A percentile compares a stretch with the other conserved stretches of the same genome.
These are phyloP conservation scores for Pseudocohnilembus persalinus DNA, from an alignment of 169 alveolate genomes.

Conservation along the genomic window DNA sequence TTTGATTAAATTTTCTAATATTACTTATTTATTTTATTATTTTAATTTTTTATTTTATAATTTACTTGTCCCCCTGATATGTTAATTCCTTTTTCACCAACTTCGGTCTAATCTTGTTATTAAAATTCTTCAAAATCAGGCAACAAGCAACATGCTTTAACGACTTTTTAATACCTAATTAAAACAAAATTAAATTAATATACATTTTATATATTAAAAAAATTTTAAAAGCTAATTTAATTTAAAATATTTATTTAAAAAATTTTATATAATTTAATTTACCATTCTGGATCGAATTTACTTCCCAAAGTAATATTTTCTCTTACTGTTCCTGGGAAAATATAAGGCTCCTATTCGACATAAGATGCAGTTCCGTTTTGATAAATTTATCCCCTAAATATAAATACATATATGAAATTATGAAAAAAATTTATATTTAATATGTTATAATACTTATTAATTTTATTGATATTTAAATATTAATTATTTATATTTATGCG, in stretches of 20 bases:
- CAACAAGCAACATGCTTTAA: conserved; percentile 18
- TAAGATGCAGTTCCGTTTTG: conserved; percentile 12
- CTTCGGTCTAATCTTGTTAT: conserved; percentile 46
- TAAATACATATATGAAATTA: too few species aligned
- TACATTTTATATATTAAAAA: too few species aligned
- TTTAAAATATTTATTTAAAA: too few species aligned
- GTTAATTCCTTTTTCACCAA: conserved; percentile 87
- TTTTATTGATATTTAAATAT: too few species aligned
- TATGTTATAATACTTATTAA: too few species aligned
- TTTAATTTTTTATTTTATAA: not conserved
- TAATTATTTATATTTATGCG: too few species aligned
- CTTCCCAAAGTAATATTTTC: conserved; percentile 40
- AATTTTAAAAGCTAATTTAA: too few species aligned
- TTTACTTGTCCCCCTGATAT: conserved; percentile 73
- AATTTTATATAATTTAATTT: too few species aligned
- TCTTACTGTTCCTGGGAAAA: conserved; percentile 30
- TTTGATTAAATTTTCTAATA: conserved; percentile 71
- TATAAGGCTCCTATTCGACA: conserved; percentile 31
- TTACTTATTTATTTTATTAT: conserved; percentile 57
- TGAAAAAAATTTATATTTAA: too few species aligned
- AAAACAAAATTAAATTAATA: too few species aligned
- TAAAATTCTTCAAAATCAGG: conserved; percentile 11
- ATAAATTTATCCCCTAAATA: conserved; percentile 13
- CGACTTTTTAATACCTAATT: conserved; percentile 28
- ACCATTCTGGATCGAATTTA: conserved; percentile 14